phyloP scores from a whole-genome alignment of 1,284 basidiomycete species.

The Amylostereum areolatum region DNA sequence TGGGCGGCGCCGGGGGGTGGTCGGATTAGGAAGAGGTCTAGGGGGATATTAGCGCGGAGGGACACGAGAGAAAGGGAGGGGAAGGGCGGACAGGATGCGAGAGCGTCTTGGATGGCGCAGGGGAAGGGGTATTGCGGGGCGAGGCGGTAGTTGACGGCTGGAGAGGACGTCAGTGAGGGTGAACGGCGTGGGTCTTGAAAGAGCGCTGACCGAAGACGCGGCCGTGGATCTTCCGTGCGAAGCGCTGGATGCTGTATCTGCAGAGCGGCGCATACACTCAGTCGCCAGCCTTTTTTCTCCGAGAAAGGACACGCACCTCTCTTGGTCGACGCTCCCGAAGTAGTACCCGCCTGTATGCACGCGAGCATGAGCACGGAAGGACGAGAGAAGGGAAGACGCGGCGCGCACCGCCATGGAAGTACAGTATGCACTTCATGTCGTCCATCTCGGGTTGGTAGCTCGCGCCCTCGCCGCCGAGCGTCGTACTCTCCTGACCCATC shows the following conservation, averaged over 20 bases:
- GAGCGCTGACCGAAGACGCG: conserved; percentile 67
- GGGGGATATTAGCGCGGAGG: conserved; percentile 1
- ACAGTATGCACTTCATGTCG: conserved; percentile 81
- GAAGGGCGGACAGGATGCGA: conserved; percentile 70
- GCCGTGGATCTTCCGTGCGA: conserved; percentile 87
- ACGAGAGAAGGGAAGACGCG: neutral
- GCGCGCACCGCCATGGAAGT: conserved; percentile 69
- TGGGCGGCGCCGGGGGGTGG: conserved; percentile 67
- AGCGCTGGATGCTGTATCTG: conserved; percentile 79
- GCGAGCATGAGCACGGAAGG: conserved; percentile 1
- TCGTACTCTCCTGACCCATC: conserved; percentile 1
- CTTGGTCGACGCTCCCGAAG: conserved; percentile 77
- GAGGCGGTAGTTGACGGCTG: conserved; percentile 86
- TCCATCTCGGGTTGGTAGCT: conserved; percentile 71
- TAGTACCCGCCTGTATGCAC: conserved; percentile 65
- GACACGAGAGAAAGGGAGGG: neutral
- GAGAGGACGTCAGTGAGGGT: conserved; percentile 9
- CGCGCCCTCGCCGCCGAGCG: conserved; percentile 4
- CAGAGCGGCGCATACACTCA: conserved; percentile 15
- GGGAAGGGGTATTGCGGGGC: conserved; percentile 97
- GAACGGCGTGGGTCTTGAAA: neutral
- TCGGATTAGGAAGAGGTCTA: conserved; percentile 62
- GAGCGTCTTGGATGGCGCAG: conserved; percentile 83
- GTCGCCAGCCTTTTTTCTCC: conserved; percentile 8
- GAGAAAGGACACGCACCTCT: conserved; percentile 38